Conservation (phyloP, 139 green algal genomes). For the Chlamydomonas schloesseri region DNA sequence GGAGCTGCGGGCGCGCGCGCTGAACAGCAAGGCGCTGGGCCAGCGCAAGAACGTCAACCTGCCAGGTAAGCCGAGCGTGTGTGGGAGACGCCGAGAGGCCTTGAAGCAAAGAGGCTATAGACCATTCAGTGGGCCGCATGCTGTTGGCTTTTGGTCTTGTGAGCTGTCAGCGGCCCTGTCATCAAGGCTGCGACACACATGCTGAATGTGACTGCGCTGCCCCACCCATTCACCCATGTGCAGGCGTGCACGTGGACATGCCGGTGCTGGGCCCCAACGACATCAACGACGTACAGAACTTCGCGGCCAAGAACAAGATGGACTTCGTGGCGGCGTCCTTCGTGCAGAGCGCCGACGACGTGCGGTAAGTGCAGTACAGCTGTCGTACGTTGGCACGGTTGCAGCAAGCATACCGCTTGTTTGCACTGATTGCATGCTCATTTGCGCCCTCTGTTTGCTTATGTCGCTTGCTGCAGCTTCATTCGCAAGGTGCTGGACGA, state of each 20-base stretch:
- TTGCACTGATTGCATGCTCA: too few species aligned
- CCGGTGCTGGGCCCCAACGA: constrained; percentile 77
- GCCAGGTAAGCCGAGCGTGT: constrained; percentile 57
- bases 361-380: too few species aligned
- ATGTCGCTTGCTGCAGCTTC: constrained; percentile 57
- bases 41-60: constrained; percentile 91
- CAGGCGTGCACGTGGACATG: constrained; percentile 78
- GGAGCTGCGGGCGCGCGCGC: constrained; percentile 52
- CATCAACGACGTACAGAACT: constrained; percentile 73
- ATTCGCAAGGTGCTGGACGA: constrained; percentile 65
- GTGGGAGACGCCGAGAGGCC: too few species aligned
- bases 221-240: neutral
- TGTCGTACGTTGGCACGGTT: too few species aligned
- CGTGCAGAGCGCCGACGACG: constrained; percentile 69
- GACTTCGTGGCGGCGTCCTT: constrained; percentile 73
- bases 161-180: too few species aligned
- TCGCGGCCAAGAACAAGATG: constrained; percentile 61
- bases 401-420: too few species aligned
- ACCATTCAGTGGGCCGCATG: too few species aligned
- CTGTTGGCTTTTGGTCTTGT: too few species aligned
- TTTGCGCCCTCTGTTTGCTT: constrained; percentile 32
- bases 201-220: neutral
- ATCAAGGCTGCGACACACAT: too few species aligned
- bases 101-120: too few species aligned
- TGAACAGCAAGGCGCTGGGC: constrained; percentile 68